A percentile compares a stretch with the other conserved stretches of the same genome.
Conservation (phyloP, 352 stramenopile species). For the Globisporangium barbulae region DNA sequence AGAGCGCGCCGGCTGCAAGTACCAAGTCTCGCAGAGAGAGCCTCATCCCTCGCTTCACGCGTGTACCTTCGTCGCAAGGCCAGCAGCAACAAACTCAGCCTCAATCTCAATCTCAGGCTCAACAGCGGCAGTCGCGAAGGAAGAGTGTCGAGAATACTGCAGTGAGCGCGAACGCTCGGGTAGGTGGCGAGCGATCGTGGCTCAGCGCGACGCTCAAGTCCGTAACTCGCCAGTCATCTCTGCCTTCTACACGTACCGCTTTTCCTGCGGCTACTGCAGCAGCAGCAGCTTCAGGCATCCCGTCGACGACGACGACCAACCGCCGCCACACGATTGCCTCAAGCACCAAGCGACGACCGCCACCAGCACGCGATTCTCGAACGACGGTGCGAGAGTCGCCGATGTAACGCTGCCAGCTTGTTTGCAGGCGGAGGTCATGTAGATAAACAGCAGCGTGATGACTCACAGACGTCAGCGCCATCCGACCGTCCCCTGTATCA, state of each 20-base stretch:
- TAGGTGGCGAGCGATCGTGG: conserved; percentile 6
- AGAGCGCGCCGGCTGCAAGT: conserved; percentile 8
- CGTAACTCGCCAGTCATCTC: conserved; percentile 8
- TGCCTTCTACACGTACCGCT: not conserved
- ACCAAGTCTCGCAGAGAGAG: conserved; percentile 13
- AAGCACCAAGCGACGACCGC: conserved; percentile 11
- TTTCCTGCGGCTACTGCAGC: not conserved
- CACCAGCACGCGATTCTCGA: conserved; percentile 10
- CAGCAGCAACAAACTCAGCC: not conserved
- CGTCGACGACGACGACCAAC: not conserved
- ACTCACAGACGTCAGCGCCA: no score
- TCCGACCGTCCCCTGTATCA: no score
- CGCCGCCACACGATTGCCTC: conserved; percentile 8
- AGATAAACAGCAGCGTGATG: no score
- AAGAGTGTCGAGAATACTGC: conserved; percentile 12
- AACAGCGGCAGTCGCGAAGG: not conserved
- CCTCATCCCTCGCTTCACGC: conserved; percentile 15
- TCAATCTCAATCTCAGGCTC: not conserved
- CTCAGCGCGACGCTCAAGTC: conserved; percentile 10
- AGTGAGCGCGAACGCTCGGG: not conserved
- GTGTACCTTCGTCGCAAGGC: not conserved
- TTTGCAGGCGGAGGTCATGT: not conserved
- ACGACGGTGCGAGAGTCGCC: not conserved
- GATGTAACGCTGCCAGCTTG: not conserved
- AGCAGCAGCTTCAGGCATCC: not conserved